Evolutionary conservation across 179 eudicot species (phyloP), one percentile per base, ranked within the genome.

Genomic region (Silene vulgaris): DNA sequence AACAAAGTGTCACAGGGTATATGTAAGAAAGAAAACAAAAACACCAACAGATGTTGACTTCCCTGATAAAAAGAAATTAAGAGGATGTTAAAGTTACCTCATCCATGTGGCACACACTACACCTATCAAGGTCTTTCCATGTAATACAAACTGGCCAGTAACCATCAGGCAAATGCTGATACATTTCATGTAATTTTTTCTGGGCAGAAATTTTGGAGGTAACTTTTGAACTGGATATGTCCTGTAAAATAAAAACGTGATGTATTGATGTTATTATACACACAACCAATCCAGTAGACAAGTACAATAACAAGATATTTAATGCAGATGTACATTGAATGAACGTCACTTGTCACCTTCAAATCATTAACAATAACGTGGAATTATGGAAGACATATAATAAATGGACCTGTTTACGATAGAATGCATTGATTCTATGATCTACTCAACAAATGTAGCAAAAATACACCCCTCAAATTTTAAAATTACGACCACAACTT

Each of bases 101-200:
- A 88, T 95, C 99, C 99, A 95, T 95, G 85, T 92, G 95, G 87
- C 99, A 95, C 54, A 92, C 99, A 71, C 83, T 90, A 87, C 99
- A 95, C 81, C 91, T 89, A 63, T 95, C 99, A 52, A 92, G 99
- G 82, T 95, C 97, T 80, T 87, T 92, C 99, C 99, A 95, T 35
- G 85, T 76, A 75, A 95, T 90, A 80, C 72, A 79, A 76, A 95
- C 91, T 73, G 90, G 87, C 81, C 96, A 77, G 79, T 86, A 89
- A 80, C 90, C 92, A 82, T 28, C 65, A 30, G 91, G 91, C 77
- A 83, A 32, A 72, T 76, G 79, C 72, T 73, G 83, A 59, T 40
- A 50, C 75, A 83, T 84, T 79, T 70, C 86, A 79, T 83, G 75
- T 40, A 78, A 77, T 73, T 69, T 21, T 81, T 82, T 87, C 61